Evolutionary conservation across 495 filamentous ascomycete genomes (phyloP).

Genomic region (Podospora didyma): DNA sequence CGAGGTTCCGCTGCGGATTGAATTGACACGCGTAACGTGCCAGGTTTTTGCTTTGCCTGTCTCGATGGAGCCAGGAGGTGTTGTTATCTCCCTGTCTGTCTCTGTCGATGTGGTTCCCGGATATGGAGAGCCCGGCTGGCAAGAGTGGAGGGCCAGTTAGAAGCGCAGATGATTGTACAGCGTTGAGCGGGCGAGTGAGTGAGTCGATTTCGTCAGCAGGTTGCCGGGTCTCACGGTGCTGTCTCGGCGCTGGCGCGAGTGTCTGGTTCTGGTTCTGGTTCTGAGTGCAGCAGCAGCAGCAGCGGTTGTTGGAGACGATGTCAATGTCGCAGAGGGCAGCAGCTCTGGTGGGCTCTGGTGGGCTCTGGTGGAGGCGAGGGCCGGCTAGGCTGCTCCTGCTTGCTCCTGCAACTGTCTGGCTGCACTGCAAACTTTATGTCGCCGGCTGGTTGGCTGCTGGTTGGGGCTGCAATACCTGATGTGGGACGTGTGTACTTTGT

Average conservation of each 20-base stretch:
- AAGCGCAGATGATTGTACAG: no score
- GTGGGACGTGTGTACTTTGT: neutral
- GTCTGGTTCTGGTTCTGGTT: no score
- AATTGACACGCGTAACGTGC: neutral
- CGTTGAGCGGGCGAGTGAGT: slow-evolving; percentile 1
- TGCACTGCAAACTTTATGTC: neutral
- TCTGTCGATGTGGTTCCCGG: no score
- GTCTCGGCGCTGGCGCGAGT: slow-evolving; percentile 1
- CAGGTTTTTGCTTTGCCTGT: neutral
- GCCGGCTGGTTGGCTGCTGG: neutral
- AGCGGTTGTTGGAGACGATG: no score
- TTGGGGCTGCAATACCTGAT: no score
- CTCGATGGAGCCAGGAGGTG: no score
- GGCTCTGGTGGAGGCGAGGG: no score
- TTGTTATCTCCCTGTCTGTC: no score
- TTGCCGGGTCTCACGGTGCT: slow-evolving; percentile 1
- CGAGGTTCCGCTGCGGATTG: neutral
- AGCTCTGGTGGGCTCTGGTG: no score
- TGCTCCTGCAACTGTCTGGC: neutral
- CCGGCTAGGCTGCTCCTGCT: no score
- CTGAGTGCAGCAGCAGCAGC: no score
- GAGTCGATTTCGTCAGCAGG: slow-evolving; percentile 9
- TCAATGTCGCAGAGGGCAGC: no score
- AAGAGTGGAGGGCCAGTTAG: slow-evolving; percentile 3
- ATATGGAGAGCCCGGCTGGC: slow-evolving; percentile 5